A percentile compares a stretch with the other conserved stretches of the same genome.
phyloP scores from a whole-genome alignment of 129 eudicot genomes.

The Flaveria brownii region DNA sequence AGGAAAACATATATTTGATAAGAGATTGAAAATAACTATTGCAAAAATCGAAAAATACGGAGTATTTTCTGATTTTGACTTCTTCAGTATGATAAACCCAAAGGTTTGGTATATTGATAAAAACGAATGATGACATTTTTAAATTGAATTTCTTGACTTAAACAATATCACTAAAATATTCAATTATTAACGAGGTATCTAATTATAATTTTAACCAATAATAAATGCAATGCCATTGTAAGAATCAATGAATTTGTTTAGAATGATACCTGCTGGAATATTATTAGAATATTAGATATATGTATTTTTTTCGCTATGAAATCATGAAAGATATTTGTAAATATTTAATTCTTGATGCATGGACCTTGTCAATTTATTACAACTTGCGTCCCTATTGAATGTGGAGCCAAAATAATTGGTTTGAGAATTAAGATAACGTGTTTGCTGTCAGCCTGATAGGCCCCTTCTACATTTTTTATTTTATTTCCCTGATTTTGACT shows the following conservation, averaged over 20 bases:
- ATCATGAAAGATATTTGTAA: background rate
- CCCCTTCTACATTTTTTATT: background rate
- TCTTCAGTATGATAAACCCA: background rate
- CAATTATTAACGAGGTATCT: background rate
- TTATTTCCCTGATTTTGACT: background rate
- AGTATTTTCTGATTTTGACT: conserved; percentile 1
- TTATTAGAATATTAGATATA: too few relatives aligned
- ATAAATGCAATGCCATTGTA: background rate
- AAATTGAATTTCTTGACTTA: too few relatives aligned
- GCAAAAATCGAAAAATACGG: background rate
- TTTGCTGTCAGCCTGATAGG: conserved; percentile 25
- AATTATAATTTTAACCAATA: background rate
- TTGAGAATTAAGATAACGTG: conserved; percentile 18
- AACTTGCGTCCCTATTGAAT: conserved; percentile 27
- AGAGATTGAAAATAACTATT: background rate
- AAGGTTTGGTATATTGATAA: background rate
- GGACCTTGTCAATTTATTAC: background rate
- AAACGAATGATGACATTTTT: background rate
- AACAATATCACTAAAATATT: too few relatives aligned
- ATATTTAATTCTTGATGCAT: background rate
- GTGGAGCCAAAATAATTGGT: conserved; percentile 11
- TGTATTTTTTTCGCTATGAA: too few relatives aligned
- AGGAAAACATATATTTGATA: background rate
- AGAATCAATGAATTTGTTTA: background rate
- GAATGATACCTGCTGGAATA: too few relatives aligned